Conservation (phyloP, 2,329 filamentous ascomycete species). For the Trichocomaceae sp. region DNA sequence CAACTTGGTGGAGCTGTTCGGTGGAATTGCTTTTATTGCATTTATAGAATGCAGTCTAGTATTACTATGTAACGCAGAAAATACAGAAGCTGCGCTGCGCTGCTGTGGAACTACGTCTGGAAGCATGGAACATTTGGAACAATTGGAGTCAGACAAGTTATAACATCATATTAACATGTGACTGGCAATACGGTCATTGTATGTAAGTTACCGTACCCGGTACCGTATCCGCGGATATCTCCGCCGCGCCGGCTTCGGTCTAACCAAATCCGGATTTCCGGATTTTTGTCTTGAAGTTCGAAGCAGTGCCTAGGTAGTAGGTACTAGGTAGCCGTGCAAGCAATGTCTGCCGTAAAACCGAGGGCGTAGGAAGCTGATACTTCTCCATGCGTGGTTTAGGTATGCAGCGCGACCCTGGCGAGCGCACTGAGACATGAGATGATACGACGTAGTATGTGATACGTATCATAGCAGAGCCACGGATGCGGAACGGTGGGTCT, state of each 20-base stretch:
- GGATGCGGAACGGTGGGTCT: neutral
- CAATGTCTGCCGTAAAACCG: neutral
- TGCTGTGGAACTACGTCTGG: neutral
- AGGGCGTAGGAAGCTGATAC: neutral
- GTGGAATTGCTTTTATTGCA: neutral
- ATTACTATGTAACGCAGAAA: no score
- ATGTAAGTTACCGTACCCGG: neutral
- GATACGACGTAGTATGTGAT: neutral
- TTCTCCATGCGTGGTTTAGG: neutral
- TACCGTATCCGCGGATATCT: neutral
- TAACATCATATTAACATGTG: neutral
- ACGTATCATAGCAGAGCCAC: neutral
- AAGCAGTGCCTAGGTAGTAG: no score
- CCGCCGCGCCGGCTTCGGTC: neutral
- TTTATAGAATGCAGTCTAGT: neutral
- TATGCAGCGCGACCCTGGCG: neutral
- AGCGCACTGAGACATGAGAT: no score
- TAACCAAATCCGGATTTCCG: neutral
- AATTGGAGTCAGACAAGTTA: neutral
- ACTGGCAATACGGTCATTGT: neutral
- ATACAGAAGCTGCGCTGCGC: no score
- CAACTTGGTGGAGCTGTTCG: no score
- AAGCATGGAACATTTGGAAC: neutral
- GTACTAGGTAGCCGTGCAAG: no score
- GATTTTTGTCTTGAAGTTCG: neutral